Evolutionary conservation across 78 protist genomes (phyloP).

Genomic region (Dictyostelium purpureum): DNA sequence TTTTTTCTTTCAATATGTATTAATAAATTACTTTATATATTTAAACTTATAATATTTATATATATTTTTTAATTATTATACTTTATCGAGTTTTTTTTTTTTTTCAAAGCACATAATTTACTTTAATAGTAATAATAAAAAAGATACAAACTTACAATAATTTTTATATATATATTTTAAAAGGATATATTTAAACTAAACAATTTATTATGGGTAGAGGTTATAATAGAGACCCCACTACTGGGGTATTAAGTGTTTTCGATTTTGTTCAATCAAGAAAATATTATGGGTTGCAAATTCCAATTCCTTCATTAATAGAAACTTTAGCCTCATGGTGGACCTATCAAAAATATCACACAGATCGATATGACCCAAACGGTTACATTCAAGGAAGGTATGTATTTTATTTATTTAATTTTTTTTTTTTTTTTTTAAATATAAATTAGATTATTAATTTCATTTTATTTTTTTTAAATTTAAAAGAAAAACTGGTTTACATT

Average conservation of each 20-base stretch:
- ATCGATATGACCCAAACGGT: conserved; percentile 65
- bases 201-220: neutral
- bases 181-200: neutral
- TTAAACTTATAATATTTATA: no score
- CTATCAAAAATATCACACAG: conserved; percentile 55
- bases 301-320: conserved; percentile 22
- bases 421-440: neutral
- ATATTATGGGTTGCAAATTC: conserved; percentile 69
- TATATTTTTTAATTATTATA: no score
- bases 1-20: no score
- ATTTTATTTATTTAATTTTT: no score
- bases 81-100: no score
- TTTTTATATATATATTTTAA: neutral
- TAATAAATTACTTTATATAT: no score
- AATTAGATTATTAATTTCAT: neutral
- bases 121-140: neutral
- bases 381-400: conserved; percentile 70
- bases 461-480: neutral
- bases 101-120: neutral
- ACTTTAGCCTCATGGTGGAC: conserved; percentile 66
- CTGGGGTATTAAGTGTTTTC: conserved; percentile 67
- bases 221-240: conserved; percentile 60
- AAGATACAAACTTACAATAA: neutral
- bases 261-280: conserved; percentile 81
- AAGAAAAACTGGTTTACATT: conserved; percentile 75